A percentile compares a stretch with the other conserved stretches of the same genome.
phyloP scores from a whole-genome alignment of 768 basidiomycete species.

The Pulveroboletus ravenelii region DNA sequence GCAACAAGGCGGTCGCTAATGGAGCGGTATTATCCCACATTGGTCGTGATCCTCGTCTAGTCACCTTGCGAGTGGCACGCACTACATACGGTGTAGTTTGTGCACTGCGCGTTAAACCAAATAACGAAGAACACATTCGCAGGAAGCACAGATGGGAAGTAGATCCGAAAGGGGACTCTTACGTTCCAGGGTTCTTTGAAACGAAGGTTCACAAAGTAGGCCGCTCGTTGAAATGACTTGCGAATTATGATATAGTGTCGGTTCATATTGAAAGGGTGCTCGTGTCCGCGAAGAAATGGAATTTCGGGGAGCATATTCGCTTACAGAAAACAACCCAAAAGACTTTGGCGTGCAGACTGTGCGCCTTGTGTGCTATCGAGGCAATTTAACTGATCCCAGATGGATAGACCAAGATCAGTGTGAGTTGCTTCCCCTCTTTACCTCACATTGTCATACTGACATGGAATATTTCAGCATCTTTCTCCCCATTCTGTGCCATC shows the following conservation, averaged over 20 bases:
- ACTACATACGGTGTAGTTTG: constrained; percentile 6
- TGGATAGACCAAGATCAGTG: too few species aligned
- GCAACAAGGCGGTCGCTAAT: constrained; percentile 8
- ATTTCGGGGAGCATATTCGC: too few species aligned
- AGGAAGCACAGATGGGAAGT: constrained; percentile 8
- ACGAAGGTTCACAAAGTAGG: constrained; percentile 4
- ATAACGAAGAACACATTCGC: constrained; percentile 1
- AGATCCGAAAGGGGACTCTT: constrained; percentile 2
- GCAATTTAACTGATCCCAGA: too few species aligned
- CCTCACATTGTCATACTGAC: too few species aligned
- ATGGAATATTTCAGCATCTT: neutral
- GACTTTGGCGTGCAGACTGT: too few species aligned
- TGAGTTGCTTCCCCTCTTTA: too few species aligned
- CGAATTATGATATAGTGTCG: too few species aligned
- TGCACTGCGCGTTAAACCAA: neutral
- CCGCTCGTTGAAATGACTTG: too few species aligned
- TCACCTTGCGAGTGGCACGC: constrained; percentile 1
- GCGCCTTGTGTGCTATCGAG: too few species aligned
- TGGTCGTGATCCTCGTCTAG: neutral
- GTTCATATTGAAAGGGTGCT: too few species aligned
- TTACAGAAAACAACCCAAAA: too few species aligned
- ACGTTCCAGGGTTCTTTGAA: constrained; percentile 15
- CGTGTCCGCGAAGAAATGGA: too few species aligned
- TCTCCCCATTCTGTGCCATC: constrained; percentile 3
- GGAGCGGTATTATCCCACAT: constrained; percentile 8